These are phyloP conservation scores for Lactarius hengduanensis DNA, from an alignment of 768 basidiomycete genomes.

Conservation along the genomic window DNA sequence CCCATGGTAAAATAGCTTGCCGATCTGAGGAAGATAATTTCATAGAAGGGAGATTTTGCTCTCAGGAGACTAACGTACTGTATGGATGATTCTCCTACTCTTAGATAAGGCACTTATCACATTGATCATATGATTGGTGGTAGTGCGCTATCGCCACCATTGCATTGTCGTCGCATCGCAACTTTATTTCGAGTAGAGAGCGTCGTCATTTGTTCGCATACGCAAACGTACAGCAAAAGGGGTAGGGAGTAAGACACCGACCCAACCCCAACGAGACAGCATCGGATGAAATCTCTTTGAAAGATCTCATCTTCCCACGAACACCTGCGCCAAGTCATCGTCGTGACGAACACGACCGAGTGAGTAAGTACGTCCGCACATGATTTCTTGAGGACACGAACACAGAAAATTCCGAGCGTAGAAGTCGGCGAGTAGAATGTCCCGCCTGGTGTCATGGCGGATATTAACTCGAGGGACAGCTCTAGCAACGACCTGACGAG, in stretches of 20 bases:
- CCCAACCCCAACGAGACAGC: background rate
- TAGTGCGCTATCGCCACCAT: background rate
- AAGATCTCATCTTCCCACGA: constrained; percentile 9
- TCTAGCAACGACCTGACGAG: constrained; percentile 5
- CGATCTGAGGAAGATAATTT: background rate
- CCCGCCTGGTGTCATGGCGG: constrained; percentile 10
- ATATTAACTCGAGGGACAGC: constrained; percentile 2
- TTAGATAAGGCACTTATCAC: background rate
- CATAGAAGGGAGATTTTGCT: background rate
- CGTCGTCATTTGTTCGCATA: background rate
- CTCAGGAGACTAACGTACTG: background rate
- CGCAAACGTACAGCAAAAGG: background rate
- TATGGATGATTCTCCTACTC: constrained; percentile 6
- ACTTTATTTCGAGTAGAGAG: background rate
- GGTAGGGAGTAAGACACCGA: background rate
- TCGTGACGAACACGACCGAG: background rate
- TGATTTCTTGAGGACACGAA: background rate
- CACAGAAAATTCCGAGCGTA: constrained; percentile 8
- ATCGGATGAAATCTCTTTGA: background rate
- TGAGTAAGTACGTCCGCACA: background rate
- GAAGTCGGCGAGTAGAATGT: constrained; percentile 2
- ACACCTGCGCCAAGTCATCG: constrained; percentile 8
- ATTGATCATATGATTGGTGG: constrained; percentile 6
- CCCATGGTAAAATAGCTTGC: background rate
- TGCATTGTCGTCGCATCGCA: background rate